These are phyloP conservation scores for Adansonia gregorii DNA, from an alignment of 441 rosid genomes.

Conservation along the genomic window DNA sequence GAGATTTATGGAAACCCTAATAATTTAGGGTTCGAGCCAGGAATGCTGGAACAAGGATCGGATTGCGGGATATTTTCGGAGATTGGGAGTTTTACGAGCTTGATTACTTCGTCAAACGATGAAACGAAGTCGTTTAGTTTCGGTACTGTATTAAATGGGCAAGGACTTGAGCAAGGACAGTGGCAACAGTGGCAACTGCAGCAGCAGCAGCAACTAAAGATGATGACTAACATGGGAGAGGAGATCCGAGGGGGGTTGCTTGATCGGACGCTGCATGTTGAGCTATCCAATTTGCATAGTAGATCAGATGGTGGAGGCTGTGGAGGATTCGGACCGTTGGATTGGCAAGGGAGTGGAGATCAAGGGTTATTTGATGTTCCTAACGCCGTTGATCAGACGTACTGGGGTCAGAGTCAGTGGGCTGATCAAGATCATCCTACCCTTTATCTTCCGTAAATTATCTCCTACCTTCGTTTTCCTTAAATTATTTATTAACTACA, in stretches of 20 bases:
- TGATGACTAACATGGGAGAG: conserved; percentile 19
- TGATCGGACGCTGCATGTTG: conserved; percentile 53
- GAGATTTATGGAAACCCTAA: conserved; percentile 34
- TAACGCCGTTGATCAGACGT: conserved; percentile 62
- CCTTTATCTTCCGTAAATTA: conserved; percentile 65
- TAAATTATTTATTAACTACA: conserved; percentile 13
- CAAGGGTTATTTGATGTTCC: conserved; percentile 66
- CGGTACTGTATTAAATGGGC: conserved; percentile 40
- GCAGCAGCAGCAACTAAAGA: conserved; percentile 34
- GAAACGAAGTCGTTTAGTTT: conserved; percentile 57
- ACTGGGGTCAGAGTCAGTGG: conserved; percentile 86
- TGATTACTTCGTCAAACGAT: conserved; percentile 45
- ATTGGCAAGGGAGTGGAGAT: conserved; percentile 72
- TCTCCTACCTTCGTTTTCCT: conserved; percentile 26
- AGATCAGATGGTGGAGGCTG: conserved; percentile 38
- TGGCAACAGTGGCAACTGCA: conserved; percentile 40
- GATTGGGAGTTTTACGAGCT: conserved; percentile 56
- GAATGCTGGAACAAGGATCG: conserved; percentile 55
- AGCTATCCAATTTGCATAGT: conserved; percentile 37
- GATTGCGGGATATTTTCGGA: conserved; percentile 71
- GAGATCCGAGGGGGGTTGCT: conserved; percentile 39
- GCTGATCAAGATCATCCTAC: conserved; percentile 59
- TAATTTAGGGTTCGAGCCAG: conserved; percentile 48
- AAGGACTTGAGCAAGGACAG: conserved; percentile 28
- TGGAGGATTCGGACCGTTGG: conserved; percentile 61